Evolutionary conservation across 2,329 filamentous ascomycete genomes (phyloP).

Genomic region (Septoria linicola): DNA sequence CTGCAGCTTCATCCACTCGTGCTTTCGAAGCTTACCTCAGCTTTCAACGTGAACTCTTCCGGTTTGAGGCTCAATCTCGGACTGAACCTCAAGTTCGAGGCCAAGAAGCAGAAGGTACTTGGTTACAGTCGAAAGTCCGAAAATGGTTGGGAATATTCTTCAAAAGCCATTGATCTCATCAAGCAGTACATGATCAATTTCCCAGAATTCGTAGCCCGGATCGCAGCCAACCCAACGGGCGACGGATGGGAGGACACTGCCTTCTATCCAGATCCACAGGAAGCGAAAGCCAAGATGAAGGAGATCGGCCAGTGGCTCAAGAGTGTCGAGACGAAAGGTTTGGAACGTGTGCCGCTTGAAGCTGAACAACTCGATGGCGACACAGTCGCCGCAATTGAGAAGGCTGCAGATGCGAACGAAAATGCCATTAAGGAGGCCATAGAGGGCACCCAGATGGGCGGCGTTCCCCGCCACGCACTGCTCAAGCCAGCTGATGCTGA

Average conservation of each 20-base stretch:
- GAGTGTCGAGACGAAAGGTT: constrained; percentile 82
- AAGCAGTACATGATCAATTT: constrained; percentile 89
- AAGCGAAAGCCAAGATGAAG: constrained; percentile 78
- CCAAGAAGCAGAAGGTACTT: constrained; percentile 89
- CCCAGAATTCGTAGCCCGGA: constrained; percentile 89
- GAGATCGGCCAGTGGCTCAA: constrained; percentile 95
- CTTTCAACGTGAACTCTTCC: constrained; percentile 80
- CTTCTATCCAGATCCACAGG: constrained; percentile 72
- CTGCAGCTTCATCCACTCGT: constrained; percentile 81
- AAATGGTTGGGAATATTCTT: constrained; percentile 94
- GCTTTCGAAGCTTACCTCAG: constrained; percentile 92
- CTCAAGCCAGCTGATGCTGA: constrained; percentile 96
- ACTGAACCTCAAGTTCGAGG: constrained; percentile 95
- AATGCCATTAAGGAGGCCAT: constrained; percentile 48
- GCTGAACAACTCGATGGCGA: constrained; percentile 94
- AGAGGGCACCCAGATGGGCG: constrained; percentile 68
- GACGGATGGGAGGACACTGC: constrained; percentile 82
- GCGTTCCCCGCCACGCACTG: constrained; percentile 81
- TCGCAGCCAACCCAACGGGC: constrained; percentile 79
- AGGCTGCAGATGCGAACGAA: constrained; percentile 65
- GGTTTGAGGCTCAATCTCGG: constrained; percentile 85
- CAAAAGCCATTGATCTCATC: constrained; percentile 75
- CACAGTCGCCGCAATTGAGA: constrained; percentile 77
- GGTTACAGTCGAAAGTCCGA: constrained; percentile 87
- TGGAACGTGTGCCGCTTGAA: constrained; percentile 93